Base-by-base conservation (phyloP, 208 protist species). In the Crithidia expoeki region DNA sequence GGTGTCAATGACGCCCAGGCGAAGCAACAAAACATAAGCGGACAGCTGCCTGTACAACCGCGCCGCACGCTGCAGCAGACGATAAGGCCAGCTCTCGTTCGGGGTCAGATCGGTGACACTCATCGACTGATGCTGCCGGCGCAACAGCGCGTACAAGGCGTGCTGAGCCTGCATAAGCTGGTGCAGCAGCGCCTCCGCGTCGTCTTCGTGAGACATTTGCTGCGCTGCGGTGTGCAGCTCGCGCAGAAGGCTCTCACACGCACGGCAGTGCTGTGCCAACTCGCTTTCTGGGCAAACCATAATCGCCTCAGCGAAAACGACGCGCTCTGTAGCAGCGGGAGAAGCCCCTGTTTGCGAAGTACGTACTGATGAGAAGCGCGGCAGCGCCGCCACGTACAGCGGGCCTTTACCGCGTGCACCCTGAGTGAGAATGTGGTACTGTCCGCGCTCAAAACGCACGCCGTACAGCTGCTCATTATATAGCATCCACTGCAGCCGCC, bases 371-470 rank as follows among this genome's bases (percentile, higher is more conserved):
- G 53, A 47, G 72, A 71, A 75, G 25, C 74, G 71, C 19, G 76
- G 80, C 32, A 93, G 72, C 9, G 65, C 71, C 21, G 80, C 74
- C 28, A 93, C 60, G 71, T 75, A 79, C 19, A 93, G 74, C 1
- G 82, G 82, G 17, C 79, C 77, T 27, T 38, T 58, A n/a, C 84
- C 84, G n/a, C 71, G 60, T 33, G 77, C 42, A 10, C 65, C 67
- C 60, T 93, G 84, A 2, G 86, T 85, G 53, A 93, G 75, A 4
- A 89, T 52, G 65, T 90, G 78, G 68, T 81, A 88, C 34, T 59
- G 72, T 1, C 81, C 77, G 25, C 69, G 33, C 58, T 87, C 68
- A 33, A 72, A 73, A 42, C 72, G 81, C 50, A 87, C 55, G 25
- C 81, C 81, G 65, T 81, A 84, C 19, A 87, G 66, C 34, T 62